phyloP scores from a whole-genome alignment of 2,329 filamentous ascomycete species.

The Apiospora pterosperma region DNA sequence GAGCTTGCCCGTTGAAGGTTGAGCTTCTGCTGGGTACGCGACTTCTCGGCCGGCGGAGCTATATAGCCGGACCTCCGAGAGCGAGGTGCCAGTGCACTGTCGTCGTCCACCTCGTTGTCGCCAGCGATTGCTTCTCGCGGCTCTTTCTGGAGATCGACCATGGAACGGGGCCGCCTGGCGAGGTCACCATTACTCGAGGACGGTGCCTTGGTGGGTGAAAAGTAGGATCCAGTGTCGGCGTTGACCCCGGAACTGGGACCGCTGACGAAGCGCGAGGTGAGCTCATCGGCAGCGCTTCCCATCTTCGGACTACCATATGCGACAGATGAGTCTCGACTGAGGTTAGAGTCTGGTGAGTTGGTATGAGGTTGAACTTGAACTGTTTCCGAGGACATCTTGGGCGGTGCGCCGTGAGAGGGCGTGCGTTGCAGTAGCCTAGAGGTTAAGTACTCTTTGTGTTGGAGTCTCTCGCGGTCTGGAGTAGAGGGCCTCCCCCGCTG shows the following conservation, averaged over 20 bases:
- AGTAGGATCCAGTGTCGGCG: slow-evolving; percentile 50
- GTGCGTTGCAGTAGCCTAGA: slow-evolving; percentile 64
- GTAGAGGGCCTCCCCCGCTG: slow-evolving; percentile 14
- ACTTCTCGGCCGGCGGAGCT: slow-evolving; percentile 49
- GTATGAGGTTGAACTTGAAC: slow-evolving; percentile 41
- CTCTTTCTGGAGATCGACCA: slow-evolving; percentile 32
- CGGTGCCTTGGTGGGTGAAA: slow-evolving; percentile 31
- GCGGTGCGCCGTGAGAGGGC: slow-evolving; percentile 58
- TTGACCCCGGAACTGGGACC: slow-evolving; percentile 46
- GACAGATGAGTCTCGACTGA: slow-evolving; percentile 35
- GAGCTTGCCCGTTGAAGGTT: slow-evolving; percentile 72
- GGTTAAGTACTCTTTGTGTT: slow-evolving; percentile 64
- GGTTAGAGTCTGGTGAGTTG: slow-evolving; percentile 31
- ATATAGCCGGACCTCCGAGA: slow-evolving; percentile 35
- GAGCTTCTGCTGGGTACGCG: slow-evolving; percentile 71
- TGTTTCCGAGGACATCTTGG: slow-evolving; percentile 61
- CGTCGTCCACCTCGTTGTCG: slow-evolving; percentile 30
- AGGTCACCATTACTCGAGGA: slow-evolving; percentile 29
- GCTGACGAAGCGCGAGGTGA: slow-evolving; percentile 60
- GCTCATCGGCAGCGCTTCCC: slow-evolving; percentile 39
- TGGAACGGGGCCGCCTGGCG: slow-evolving; percentile 39
- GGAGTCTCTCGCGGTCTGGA: slow-evolving; percentile 38
- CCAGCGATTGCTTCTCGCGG: slow-evolving; percentile 26
- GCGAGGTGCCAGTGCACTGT: slow-evolving; percentile 46
- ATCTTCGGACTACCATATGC: slow-evolving; percentile 32